phyloP scores from a whole-genome alignment of 345 rosid genomes.

The Excoecaria cochinchinensis region DNA sequence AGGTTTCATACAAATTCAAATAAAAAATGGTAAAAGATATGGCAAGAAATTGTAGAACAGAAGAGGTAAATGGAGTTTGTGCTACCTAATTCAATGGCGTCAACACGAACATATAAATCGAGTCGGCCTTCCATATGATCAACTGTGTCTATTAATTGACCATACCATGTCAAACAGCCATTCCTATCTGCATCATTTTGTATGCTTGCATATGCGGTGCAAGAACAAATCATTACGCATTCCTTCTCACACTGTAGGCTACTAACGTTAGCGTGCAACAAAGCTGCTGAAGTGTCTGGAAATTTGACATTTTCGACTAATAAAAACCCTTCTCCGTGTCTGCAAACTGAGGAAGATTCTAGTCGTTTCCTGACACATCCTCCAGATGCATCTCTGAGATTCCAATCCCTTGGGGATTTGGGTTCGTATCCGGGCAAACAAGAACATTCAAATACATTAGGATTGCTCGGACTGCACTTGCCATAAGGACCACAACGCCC shows the following conservation, averaged over 20 bases:
- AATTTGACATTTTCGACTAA: conserved; percentile 4
- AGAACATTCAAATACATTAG: background rate
- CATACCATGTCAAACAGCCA: conserved; percentile 25
- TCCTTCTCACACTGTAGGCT: background rate
- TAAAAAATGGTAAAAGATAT: too few species aligned
- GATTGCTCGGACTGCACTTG: background rate
- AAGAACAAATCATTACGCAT: conserved; percentile 15
- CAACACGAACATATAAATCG: conserved; percentile 22
- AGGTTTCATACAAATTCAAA: background rate
- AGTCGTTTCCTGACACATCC: conserved; percentile 19
- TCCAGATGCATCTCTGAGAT: conserved; percentile 3
- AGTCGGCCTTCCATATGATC: background rate
- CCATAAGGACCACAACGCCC: background rate
- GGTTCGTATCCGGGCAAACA: conserved; percentile 25
- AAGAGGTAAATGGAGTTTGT: background rate
- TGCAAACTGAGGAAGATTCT: background rate
- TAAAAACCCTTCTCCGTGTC: conserved; percentile 18
- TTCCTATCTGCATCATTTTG: background rate
- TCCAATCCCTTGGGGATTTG: background rate
- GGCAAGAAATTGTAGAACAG: too few species aligned
- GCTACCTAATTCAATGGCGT: conserved; percentile 24
- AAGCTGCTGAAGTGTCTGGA: conserved; percentile 9
- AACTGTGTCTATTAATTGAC: conserved; percentile 12
- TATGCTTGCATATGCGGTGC: conserved; percentile 9
- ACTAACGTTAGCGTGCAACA: conserved; percentile 1